A percentile compares a stretch with the other conserved stretches of the same genome.
phyloP scores from a whole-genome alignment of 2,329 filamentous ascomycete species.

The Microsporum ferrugineum region DNA sequence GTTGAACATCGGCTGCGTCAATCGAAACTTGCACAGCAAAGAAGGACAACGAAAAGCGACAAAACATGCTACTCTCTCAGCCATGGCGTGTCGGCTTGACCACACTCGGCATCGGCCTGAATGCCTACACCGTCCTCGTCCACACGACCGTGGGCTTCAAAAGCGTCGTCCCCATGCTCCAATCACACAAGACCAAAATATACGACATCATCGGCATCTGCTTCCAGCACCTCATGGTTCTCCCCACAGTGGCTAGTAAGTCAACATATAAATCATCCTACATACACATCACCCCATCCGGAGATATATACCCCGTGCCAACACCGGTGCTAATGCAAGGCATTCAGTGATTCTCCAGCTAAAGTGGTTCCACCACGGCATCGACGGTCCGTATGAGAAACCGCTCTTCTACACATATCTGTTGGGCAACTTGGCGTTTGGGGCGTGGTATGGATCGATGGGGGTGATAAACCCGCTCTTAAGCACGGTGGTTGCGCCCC shows the following conservation, averaged over 20 bases:
- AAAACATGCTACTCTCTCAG: neutral
- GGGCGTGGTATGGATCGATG: neutral
- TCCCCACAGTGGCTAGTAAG: neutral
- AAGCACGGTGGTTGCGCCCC: neutral
- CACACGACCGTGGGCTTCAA: neutral
- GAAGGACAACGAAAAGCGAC: too few species aligned
- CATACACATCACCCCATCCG: neutral
- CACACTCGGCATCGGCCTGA: neutral
- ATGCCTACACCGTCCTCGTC: neutral
- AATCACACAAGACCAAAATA: neutral
- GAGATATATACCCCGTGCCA: neutral
- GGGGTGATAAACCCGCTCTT: neutral
- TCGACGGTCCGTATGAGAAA: neutral
- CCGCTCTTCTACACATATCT: neutral
- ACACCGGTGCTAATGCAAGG: neutral
- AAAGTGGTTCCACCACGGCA: neutral
- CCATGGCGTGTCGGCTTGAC: neutral
- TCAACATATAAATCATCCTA: neutral
- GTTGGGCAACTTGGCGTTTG: neutral
- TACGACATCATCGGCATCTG: slow-evolving; percentile 2
- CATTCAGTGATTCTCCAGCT: neutral
- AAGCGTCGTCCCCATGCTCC: neutral
- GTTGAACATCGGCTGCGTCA: neutral
- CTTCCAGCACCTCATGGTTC: neutral
- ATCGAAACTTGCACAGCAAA: neutral